phyloP scores from a whole-genome alignment of 2,329 filamentous ascomycete genomes.

The Coccinonectria pachysandricola region DNA sequence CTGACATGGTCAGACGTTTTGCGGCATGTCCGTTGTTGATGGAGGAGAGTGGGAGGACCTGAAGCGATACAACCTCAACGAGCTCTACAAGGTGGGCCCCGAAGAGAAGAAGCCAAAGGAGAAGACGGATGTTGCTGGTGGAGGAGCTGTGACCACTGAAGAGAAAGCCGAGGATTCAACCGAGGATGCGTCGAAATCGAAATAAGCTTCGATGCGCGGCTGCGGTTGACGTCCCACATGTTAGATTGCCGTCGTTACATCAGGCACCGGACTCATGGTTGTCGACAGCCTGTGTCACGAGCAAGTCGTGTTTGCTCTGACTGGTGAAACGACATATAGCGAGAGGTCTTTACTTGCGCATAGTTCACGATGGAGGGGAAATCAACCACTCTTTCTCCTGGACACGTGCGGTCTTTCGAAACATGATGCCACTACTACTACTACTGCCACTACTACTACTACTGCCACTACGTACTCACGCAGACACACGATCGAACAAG shows the following conservation, averaged over 20 bases:
- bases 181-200: constrained; percentile 10
- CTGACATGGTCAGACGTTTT: constrained; percentile 47
- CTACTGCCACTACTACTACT: too few species aligned
- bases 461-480: too few species aligned
- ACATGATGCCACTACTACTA: too few species aligned
- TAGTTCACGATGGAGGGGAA: too few species aligned
- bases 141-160: constrained; percentile 8
- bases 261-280: too few species aligned
- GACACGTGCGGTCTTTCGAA: too few species aligned
- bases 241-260: constrained; percentile 2
- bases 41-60: constrained; percentile 58
- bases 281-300: too few species aligned
- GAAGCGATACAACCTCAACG: constrained; percentile 69
- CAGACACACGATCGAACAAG: too few species aligned
- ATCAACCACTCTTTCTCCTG: too few species aligned
- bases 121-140: constrained; percentile 2
- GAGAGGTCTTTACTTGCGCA: too few species aligned
- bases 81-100: constrained; percentile 45
- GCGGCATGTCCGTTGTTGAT: constrained; percentile 70
- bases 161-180: constrained; percentile 10
- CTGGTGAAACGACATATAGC: too few species aligned
- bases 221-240: constrained; percentile 6
- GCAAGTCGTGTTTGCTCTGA: too few species aligned
- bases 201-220: constrained; percentile 7
- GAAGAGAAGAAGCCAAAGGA: constrained; percentile 3